Evolutionary conservation across 305 asterid species (phyloP), one percentile per base, ranked within the genome.

Genomic region (Rubia tinctorum): DNA sequence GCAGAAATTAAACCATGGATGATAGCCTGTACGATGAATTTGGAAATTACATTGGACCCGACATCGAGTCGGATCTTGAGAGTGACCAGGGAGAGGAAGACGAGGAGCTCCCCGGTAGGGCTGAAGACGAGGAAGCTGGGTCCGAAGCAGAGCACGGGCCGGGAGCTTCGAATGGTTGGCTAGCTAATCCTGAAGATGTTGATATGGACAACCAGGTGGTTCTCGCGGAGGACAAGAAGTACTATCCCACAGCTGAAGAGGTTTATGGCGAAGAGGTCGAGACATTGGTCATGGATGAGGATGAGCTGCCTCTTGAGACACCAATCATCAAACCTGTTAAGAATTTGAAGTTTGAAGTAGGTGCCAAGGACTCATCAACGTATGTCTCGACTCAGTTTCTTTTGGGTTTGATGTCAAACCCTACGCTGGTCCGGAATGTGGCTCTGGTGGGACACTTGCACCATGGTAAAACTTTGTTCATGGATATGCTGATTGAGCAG

Each of bases 401-500:
- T 58, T 79, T 95, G 82, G 99, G 99, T 72, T 88, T 95, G 59
- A 90, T 92, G 98, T 95, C 98, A 3, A 95, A 95, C 78, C 98
- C 99, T 8, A 66, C 72, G 5, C 61, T 95, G 77, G 93, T 95
- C 74, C 84, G 99, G 66, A 95, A 92, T 81, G 98, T 95, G 74
- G 99, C 99, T 73, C 82, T 95, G 80, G 96, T 95, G 27, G 98
- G 99, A 5, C 88, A 95, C 72, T 62, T 92, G 76, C 98, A 90
- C 20, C 90, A 87, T 47, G 98, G 99, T 73, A 92, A 95, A 87
- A 92, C 96, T 4, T 81, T 94, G 44, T 92, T 95, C 69, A 86
- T 92, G 98, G 99, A 95, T 80, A 95, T 95, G 99, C 76, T 95
- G 83, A 88, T 95, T 34, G 99, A 95, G 82, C 99, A 95, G 86